Conservation (phyloP, 331 rosid species). For the Phaseolus coccineus region DNA sequence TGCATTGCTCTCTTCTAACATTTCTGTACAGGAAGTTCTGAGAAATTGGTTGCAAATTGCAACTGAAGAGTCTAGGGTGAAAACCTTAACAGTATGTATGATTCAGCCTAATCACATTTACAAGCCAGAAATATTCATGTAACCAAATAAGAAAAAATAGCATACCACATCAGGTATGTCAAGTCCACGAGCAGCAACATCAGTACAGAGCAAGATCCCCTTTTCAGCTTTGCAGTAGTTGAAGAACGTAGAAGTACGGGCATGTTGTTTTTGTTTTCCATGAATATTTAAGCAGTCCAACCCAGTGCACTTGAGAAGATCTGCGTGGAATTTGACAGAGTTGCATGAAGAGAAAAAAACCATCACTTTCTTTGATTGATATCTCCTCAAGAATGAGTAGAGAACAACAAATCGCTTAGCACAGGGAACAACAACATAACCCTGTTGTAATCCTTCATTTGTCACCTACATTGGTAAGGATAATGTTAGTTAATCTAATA, state of each 20-base stretch:
- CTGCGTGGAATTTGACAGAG: conserved; percentile 92
- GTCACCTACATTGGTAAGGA: conserved; percentile 68
- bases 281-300: conserved; percentile 85
- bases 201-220: conserved; percentile 95
- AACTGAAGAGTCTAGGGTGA: conserved; percentile 10
- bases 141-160: conserved; percentile 25
- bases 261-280: conserved; percentile 94
- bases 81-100: conserved; percentile 6
- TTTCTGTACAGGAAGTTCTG: not conserved
- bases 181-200: conserved; percentile 99
- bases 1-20: not conserved
- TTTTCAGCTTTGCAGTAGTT: conserved; percentile 85
- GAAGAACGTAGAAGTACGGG: conserved; percentile 84
- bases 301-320: conserved; percentile 76
- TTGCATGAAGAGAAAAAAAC: conserved; percentile 98
- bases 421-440: conserved; percentile 88
- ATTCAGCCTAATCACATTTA: not conserved
- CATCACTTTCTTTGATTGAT: conserved; percentile 84
- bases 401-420: conserved; percentile 83
- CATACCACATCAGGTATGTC: conserved; percentile 93
- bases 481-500: conserved; percentile 28
- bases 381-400: conserved; percentile 83
- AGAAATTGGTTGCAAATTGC: not conserved
- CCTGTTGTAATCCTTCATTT: conserved; percentile 96
- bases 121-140: conserved; percentile 10